Base-by-base conservation (phyloP, 495 filamentous ascomycete species). In the Neurospora tetraspora region DNA sequence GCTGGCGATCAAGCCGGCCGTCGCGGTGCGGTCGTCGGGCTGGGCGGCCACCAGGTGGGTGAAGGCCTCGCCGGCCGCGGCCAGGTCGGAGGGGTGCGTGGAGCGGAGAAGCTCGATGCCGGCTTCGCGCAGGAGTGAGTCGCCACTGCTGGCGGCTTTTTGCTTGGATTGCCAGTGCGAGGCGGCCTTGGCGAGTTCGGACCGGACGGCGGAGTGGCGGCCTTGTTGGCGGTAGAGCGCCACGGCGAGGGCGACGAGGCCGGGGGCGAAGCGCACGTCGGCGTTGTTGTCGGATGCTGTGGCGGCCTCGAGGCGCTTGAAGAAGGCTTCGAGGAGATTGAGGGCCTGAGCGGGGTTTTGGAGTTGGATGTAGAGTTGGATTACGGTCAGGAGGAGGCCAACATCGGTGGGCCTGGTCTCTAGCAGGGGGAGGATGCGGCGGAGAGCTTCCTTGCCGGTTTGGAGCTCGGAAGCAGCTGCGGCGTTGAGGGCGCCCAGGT, bases 1-100 rank as follows among this genome's bases (percentile, higher is more conserved):
- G 12, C 94, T 90, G 5, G 96, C 96, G 9, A 98, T 88, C 39
- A 95, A 88, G 8, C 96, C 96, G 9, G 94, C 94, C 42, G 88
- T 85, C 2, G 91, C 90, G 69, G 88, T 81, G 16, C 83, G 86
- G 76, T 97, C 92, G 39, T 77, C 81, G 5, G 89, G 84, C 39
- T 93, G 85, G 65, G 88, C 83, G 8, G 86, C 79, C 73, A 90
- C 86, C 16, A 97, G 85, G 16, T 83, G 82, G 20, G 85, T 83
- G 82, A 98, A 98, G 40, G 96, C 88, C 18, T 92, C 88, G 6
- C 89, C 89, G 4, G 96, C 94, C 3, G 85, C 82, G 3, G 81
- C 76, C 12, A 94, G 83, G 75, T 97, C 92, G 43, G 89, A 83
- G 2, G 84, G 79, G 53, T 90, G 84, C 2, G 88, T 85, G 3